Percentiles rank a stretch among this genome's conserved stretches.
These are phyloP conservation scores for Pterula multifida DNA, from an alignment of 1,284 basidiomycete genomes.

Conservation along the genomic window DNA sequence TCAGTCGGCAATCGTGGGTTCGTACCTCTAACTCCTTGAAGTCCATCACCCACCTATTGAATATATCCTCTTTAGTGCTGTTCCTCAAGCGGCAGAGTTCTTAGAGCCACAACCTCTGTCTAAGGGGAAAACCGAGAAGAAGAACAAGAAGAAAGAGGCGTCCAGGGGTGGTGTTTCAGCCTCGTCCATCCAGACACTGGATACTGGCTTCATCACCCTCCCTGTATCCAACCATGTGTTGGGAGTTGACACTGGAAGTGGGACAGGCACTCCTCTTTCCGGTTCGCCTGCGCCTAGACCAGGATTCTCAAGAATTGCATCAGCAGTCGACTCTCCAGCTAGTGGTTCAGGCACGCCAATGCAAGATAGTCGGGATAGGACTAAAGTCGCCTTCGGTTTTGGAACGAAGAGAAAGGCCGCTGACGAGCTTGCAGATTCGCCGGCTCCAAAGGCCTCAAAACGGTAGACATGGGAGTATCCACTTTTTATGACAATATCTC, in stretches of 20 bases:
- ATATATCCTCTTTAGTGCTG: slow-evolving; percentile 39
- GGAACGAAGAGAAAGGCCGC: slow-evolving; percentile 54
- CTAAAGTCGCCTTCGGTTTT: slow-evolving; percentile 66
- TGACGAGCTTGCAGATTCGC: slow-evolving; percentile 37
- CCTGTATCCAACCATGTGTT: slow-evolving; percentile 37
- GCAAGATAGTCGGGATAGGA: slow-evolving; percentile 37
- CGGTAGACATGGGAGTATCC: too few species aligned
- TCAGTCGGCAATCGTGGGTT: slow-evolving; percentile 90
- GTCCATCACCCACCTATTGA: slow-evolving; percentile 8
- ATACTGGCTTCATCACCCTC: slow-evolving; percentile 59
- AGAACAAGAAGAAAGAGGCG: slow-evolving; percentile 60
- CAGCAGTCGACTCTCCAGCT: slow-evolving; percentile 34
- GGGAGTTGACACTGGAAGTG: slow-evolving; percentile 25
- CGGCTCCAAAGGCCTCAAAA: slow-evolving; percentile 31
- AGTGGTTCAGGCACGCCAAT: slow-evolving; percentile 40
- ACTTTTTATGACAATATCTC: too few species aligned
- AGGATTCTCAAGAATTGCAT: slow-evolving; percentile 66
- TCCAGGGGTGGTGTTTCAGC: slow-evolving; percentile 29
- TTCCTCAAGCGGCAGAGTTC: slow-evolving; percentile 69
- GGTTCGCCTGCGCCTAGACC: slow-evolving; percentile 46
- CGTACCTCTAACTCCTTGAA: slow-evolving; percentile 18
- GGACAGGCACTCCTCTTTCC: slow-evolving; percentile 28
- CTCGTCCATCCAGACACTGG: slow-evolving; percentile 25
- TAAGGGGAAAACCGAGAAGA: slow-evolving; percentile 69
- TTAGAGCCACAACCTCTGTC: slow-evolving; percentile 63